A percentile compares a stretch with the other conserved stretches of the same genome.
Conservation (phyloP, 306 rosid genomes). For the Cucurbita pepo region DNA sequence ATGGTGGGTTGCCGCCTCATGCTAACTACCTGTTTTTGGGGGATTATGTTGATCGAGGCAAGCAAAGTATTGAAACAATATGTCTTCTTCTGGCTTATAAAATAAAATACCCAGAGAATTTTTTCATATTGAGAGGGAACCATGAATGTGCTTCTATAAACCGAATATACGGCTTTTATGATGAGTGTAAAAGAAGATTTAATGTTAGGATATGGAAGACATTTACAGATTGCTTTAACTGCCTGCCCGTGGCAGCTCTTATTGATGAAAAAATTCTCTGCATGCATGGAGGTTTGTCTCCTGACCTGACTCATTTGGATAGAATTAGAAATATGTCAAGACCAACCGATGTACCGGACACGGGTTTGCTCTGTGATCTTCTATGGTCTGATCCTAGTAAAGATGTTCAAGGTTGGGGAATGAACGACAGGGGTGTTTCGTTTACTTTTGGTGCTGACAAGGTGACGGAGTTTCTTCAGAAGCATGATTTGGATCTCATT, state of each 20-base stretch:
- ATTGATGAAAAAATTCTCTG: conserved; percentile 90
- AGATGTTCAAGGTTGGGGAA: conserved; percentile 81
- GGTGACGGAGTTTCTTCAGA: conserved; percentile 63
- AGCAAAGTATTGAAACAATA: conserved; percentile 85
- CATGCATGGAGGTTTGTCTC: conserved; percentile 97
- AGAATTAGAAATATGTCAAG: conserved; percentile 56
- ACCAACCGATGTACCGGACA: conserved; percentile 90
- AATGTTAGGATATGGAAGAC: conserved; percentile 75
- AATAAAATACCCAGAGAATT: conserved; percentile 73
- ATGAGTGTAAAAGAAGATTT: conserved; percentile 95
- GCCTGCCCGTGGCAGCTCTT: conserved; percentile 87
- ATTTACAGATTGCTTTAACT: conserved; percentile 82
- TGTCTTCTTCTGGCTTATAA: conserved; percentile 91
- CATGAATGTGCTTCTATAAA: conserved; percentile 96
- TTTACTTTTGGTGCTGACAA: conserved; percentile 83
- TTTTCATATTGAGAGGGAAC: conserved; percentile 87
- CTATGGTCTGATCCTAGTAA: conserved; percentile 93
- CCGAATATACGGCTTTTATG: conserved; percentile 89
- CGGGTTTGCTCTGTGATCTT: conserved; percentile 93
- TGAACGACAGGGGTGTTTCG: conserved; percentile 93
- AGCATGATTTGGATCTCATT: conserved; percentile 88
- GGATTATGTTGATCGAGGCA: conserved; percentile 95
- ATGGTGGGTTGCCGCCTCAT: conserved; percentile 87
- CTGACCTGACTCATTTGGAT: conserved; percentile 61
- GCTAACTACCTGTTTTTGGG: conserved; percentile 92